phyloP scores from a whole-genome alignment of 306 rosid species.

The Vachellia pachyceras region DNA sequence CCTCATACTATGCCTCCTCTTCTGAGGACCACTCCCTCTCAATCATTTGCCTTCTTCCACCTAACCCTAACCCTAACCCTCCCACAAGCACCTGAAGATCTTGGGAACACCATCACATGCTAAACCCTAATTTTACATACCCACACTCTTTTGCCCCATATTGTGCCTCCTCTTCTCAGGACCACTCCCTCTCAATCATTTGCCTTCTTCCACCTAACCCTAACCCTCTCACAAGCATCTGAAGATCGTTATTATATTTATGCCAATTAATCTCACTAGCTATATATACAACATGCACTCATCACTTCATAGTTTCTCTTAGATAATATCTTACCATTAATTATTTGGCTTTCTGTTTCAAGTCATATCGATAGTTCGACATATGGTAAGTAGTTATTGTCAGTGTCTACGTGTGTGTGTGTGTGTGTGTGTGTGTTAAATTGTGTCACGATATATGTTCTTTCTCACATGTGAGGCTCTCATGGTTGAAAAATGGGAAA shows the following conservation, averaged over 20 bases:
- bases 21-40: background rate
- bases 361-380: background rate
- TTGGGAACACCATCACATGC: no score
- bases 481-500: no score
- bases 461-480: background rate
- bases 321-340: background rate
- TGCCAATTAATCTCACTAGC: background rate
- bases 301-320: background rate
- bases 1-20: background rate
- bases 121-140: no score
- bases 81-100: constrained; percentile 2
- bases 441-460: background rate
- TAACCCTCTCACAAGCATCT: no score
- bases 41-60: constrained; percentile 12
- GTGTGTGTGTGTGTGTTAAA: no score
- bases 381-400: background rate
- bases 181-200: no score
- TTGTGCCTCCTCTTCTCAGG: no score
- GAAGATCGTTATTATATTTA: background rate
- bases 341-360: background rate
- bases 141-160: no score
- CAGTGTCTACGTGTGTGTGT: no score
- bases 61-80: background rate
- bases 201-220: no score
- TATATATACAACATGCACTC: background rate